Conservation (phyloP, 306 rosid genomes). For the Begonia masoniana region DNA sequence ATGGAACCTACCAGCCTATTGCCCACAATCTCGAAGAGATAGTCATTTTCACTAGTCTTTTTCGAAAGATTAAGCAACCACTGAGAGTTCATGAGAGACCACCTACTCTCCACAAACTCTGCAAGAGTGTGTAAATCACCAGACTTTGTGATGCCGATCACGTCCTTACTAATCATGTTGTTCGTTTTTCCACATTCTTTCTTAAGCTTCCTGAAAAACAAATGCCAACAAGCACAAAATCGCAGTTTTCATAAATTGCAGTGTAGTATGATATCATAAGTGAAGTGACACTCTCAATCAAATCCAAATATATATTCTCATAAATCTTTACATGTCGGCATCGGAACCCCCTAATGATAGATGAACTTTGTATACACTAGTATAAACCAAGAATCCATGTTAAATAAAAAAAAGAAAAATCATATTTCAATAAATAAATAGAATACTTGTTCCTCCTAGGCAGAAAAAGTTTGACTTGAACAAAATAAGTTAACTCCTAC, state of each 20-base stretch:
- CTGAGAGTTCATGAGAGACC: constrained; percentile 61
- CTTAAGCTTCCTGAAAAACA: constrained; percentile 35
- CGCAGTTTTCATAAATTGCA: no score
- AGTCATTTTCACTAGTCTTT: constrained; percentile 29
- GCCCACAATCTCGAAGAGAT: constrained; percentile 52
- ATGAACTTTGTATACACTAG: background rate
- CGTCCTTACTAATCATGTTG: constrained; percentile 31
- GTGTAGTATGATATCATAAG: background rate
- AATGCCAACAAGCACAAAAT: constrained; percentile 6
- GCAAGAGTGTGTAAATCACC: constrained; percentile 64
- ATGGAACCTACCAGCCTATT: constrained; percentile 46
- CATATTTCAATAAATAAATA: background rate
- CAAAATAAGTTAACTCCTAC: constrained; percentile 15
- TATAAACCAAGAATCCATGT: no score
- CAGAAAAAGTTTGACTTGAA: background rate
- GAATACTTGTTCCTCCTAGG: background rate
- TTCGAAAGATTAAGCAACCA: constrained; percentile 49
- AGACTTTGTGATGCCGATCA: constrained; percentile 44
- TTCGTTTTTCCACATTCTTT: constrained; percentile 17
- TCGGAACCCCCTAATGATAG: background rate
- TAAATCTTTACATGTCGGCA: background rate
- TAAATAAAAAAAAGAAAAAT: no score
- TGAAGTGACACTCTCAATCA: background rate
- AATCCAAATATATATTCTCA: background rate
- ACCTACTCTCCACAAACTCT: constrained; percentile 39